These are phyloP conservation scores for Xylaria digitata DNA, from an alignment of 2,329 filamentous ascomycete genomes.

Conservation along the genomic window DNA sequence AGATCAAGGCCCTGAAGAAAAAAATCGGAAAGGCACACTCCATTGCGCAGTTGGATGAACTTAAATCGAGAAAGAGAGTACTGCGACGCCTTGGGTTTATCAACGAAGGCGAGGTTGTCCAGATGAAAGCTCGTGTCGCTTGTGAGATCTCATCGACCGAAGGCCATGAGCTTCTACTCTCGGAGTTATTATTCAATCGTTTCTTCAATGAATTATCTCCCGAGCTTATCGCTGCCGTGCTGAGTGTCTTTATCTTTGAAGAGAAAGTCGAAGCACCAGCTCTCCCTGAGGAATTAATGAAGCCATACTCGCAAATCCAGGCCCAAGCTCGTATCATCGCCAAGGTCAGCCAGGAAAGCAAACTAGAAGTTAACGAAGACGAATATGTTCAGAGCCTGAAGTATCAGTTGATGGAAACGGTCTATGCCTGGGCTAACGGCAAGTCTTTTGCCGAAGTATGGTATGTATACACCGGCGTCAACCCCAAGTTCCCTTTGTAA, in stretches of 20 bases:
- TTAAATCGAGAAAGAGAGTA: constrained; percentile 95
- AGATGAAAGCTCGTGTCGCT: constrained; percentile 95
- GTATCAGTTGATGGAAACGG: constrained; percentile 96
- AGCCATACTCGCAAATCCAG: constrained; percentile 88
- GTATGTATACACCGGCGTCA: constrained; percentile 67
- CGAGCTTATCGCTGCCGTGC: constrained; percentile 84
- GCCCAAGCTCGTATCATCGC: constrained; percentile 88
- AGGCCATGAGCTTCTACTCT: constrained; percentile 92
- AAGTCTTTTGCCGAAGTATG: constrained; percentile 93
- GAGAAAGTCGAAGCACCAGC: constrained; percentile 86
- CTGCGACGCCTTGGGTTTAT: constrained; percentile 94
- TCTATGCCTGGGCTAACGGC: constrained; percentile 90
- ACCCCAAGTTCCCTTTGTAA: not conserved
- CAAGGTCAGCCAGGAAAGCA: constrained; percentile 94
- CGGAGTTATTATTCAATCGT: constrained; percentile 92
- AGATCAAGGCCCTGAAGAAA: constrained; percentile 91
- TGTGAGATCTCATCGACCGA: constrained; percentile 94
- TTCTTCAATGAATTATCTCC: constrained; percentile 97
- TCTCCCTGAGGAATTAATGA: constrained; percentile 84
- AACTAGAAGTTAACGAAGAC: constrained; percentile 92
- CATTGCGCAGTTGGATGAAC: constrained; percentile 92
- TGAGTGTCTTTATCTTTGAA: constrained; percentile 97
- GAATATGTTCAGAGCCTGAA: constrained; percentile 92
- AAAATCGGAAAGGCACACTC: constrained; percentile 85
- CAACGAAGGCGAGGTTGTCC: constrained; percentile 93